These are phyloP conservation scores for Talaromyces sp. DNA, from an alignment of 2,329 filamentous ascomycete species.

Conservation along the genomic window DNA sequence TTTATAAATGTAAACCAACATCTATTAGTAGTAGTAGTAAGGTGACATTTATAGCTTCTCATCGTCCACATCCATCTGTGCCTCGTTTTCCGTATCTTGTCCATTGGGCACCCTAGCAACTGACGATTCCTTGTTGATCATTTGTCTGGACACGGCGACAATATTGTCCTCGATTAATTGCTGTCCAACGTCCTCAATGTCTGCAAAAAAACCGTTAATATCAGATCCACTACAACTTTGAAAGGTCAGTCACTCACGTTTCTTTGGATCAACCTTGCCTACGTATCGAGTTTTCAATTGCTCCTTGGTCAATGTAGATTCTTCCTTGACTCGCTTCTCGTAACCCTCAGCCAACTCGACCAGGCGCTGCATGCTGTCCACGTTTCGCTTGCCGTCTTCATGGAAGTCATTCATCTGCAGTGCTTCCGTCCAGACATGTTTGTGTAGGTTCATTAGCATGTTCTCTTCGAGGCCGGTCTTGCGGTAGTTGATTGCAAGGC, in stretches of 20 bases:
- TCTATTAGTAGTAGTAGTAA: background rate
- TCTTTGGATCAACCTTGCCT: constrained; percentile 98
- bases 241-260: constrained; percentile 52
- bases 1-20: background rate
- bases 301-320: constrained; percentile 93
- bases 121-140: constrained; percentile 99
- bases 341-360: constrained; percentile 91
- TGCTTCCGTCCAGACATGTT: constrained; percentile 98
- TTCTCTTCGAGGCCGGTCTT: constrained; percentile 98
- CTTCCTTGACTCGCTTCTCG: constrained; percentile 97
- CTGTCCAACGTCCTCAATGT: constrained; percentile 93
- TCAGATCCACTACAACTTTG: background rate
- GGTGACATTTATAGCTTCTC: constrained; percentile 45
- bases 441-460: constrained; percentile 99
- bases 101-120: constrained; percentile 61
- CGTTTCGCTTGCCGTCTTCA: constrained; percentile 75
- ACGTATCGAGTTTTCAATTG: constrained; percentile 98
- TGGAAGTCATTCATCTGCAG: constrained; percentile 95
- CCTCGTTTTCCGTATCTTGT: constrained; percentile 43
- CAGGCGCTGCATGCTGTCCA: constrained; percentile 79
- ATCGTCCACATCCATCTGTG: constrained; percentile 67
- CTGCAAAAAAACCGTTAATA: constrained; percentile 21
- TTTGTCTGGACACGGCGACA: constrained; percentile 93
- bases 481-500: constrained; percentile 95
- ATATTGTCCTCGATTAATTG: constrained; percentile 99